phyloP scores from a whole-genome alignment of 2,329 filamentous ascomycete genomes.

The Penicillium sp. region DNA sequence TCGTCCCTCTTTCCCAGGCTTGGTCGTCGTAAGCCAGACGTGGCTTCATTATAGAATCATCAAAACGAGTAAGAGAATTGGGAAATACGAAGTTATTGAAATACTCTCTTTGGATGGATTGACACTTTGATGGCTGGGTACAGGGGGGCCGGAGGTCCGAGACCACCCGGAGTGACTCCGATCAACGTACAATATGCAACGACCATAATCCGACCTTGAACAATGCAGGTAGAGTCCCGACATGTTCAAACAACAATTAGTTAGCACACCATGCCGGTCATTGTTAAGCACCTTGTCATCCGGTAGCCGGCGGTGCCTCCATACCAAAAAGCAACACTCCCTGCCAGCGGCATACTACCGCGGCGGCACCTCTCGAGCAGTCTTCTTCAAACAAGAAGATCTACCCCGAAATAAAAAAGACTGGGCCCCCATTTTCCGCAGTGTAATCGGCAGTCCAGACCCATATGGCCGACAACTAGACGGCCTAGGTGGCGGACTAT shows the following conservation, averaged over 20 bases:
- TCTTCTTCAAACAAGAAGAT: slow-evolving; percentile 58
- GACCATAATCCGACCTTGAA: neutral
- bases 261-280: neutral
- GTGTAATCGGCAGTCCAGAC: slow-evolving; percentile 65
- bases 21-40: too few relatives aligned
- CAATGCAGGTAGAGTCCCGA: neutral
- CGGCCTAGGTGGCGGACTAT: slow-evolving; percentile 68
- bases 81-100: too few relatives aligned
- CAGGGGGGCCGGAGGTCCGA: too few relatives aligned
- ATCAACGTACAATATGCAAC: neutral
- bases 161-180: slow-evolving; percentile 1
- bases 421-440: slow-evolving; percentile 58
- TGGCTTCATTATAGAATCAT: too few relatives aligned
- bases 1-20: too few relatives aligned
- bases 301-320: slow-evolving; percentile 1
- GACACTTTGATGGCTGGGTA: too few relatives aligned
- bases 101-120: too few relatives aligned
- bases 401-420: slow-evolving; percentile 48
- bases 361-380: slow-evolving; percentile 67
- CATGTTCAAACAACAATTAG: slow-evolving; percentile 6
- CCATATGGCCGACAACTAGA: slow-evolving; percentile 67
- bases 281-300: neutral
- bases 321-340: slow-evolving; percentile 28
- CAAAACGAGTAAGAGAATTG: too few relatives aligned
- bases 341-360: slow-evolving; percentile 62